phyloP scores from a whole-genome alignment of 441 rosid species.

The Gossypium davidsonii region DNA sequence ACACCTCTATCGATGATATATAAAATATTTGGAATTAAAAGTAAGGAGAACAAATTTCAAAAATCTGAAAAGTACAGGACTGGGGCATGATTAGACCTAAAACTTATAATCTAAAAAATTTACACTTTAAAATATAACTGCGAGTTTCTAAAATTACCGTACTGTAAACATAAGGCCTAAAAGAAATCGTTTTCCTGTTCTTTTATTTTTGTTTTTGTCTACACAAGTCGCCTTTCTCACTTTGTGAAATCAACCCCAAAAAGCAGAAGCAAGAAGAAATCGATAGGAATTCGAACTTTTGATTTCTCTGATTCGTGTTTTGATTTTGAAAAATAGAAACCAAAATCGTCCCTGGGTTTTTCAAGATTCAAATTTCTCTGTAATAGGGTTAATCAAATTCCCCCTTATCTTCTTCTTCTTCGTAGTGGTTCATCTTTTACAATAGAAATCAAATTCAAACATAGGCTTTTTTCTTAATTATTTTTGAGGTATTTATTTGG shows the following conservation, averaged over 20 bases:
- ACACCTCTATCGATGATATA: too few relatives aligned
- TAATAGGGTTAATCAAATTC: neutral
- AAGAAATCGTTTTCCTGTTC: neutral
- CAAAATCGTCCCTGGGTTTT: neutral
- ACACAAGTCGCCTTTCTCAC: neutral
- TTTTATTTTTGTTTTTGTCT: neutral
- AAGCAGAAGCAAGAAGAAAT: neutral
- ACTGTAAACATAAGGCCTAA: neutral
- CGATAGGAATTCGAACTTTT: neutral
- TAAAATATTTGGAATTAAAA: too few relatives aligned
- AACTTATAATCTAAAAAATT: too few relatives aligned
- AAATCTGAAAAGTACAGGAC: too few relatives aligned
- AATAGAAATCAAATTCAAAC: neutral
- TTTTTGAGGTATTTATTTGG: neutral
- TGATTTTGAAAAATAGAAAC: neutral
- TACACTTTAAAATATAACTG: neutral
- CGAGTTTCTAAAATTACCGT: neutral
- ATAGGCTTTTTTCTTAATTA: neutral
- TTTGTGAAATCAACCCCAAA: neutral
- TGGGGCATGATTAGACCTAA: too few relatives aligned
- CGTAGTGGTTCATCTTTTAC: neutral
- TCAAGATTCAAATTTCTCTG: neutral
- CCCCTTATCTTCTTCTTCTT: neutral
- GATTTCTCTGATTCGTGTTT: conserved; percentile 5
- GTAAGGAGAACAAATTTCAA: too few relatives aligned